Conservation (phyloP, 2,329 filamentous ascomycete genomes). For the Anisogramma anomala region DNA sequence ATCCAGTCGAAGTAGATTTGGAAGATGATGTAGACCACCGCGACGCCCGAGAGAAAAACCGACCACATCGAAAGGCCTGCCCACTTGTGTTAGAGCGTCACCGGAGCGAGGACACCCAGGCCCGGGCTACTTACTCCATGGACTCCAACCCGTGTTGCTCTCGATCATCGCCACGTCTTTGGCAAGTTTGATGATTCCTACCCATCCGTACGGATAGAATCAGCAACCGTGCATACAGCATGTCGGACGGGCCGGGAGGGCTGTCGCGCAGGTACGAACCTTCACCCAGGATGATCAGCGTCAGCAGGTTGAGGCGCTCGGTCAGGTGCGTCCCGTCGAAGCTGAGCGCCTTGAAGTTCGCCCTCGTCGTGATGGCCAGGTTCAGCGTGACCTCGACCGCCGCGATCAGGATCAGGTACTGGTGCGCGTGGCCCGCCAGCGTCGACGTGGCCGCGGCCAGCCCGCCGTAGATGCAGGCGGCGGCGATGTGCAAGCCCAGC, state of each 20-base stretch:
- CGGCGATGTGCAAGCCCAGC: conserved; percentile 23
- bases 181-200: conserved; percentile 5
- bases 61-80: conserved; percentile 10
- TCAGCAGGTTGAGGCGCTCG: conserved; percentile 51
- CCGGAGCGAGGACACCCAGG: neutral
- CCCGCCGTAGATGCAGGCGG: conserved; percentile 28
- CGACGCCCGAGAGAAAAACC: conserved; percentile 17
- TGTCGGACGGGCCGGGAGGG: neutral
- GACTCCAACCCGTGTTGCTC: neutral
- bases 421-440: conserved; percentile 23
- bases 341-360: conserved; percentile 39
- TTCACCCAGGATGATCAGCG: conserved; percentile 54
- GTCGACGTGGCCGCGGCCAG: conserved; percentile 26
- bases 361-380: conserved; percentile 38
- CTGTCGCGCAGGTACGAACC: conserved; percentile 22
- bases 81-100: neutral
- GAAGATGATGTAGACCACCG: conserved; percentile 35
- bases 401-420: conserved; percentile 38
- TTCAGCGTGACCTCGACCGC: conserved; percentile 43
- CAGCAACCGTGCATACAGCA: too few species aligned
- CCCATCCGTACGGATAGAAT: neutral
- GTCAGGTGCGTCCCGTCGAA: conserved; percentile 53
- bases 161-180: conserved; percentile 4
- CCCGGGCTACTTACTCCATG: neutral
- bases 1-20: conserved; percentile 49